phyloP scores from a whole-genome alignment of 2,329 filamentous ascomycete species.

The Calonectria crousiana region DNA sequence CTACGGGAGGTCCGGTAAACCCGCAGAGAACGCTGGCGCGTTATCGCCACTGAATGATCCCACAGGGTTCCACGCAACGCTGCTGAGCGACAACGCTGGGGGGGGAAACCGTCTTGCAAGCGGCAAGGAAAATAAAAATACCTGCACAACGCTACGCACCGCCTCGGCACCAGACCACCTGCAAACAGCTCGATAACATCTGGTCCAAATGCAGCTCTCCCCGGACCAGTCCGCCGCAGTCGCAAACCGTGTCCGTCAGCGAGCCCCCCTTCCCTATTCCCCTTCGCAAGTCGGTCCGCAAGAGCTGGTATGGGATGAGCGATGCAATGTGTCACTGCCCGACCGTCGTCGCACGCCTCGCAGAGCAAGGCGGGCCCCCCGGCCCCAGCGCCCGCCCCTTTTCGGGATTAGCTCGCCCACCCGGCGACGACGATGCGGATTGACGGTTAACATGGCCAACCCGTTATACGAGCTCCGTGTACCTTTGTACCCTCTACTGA shows the following conservation, averaged over 20 bases:
- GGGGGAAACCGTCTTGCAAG: neutral
- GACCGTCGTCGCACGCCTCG: constrained; percentile 20
- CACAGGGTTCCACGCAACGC: constrained; percentile 5
- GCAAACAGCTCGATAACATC: neutral
- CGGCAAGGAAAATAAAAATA: constrained; percentile 3
- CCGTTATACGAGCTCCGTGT: constrained; percentile 21
- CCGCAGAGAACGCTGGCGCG: constrained; percentile 4
- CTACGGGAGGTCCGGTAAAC: constrained; percentile 1
- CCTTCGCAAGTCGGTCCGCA: neutral
- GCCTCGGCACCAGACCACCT: neutral
- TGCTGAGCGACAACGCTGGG: neutral
- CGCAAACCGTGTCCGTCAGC: neutral
- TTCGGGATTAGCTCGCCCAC: constrained; percentile 21
- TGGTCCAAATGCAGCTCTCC: neutral
- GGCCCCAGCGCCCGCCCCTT: constrained; percentile 3
- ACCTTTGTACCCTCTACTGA: constrained; percentile 7
- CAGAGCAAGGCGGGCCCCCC: neutral
- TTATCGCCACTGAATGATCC: constrained; percentile 2
- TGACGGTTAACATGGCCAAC: neutral
- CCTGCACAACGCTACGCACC: neutral
- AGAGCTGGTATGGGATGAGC: neutral
- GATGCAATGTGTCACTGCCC: constrained; percentile 27
- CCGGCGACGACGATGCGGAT: constrained; percentile 8
- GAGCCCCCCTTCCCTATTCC: neutral
- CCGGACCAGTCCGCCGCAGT: neutral